These are phyloP conservation scores for Herpetospermum pedunculosum DNA, from an alignment of 306 rosid species.

Conservation along the genomic window DNA sequence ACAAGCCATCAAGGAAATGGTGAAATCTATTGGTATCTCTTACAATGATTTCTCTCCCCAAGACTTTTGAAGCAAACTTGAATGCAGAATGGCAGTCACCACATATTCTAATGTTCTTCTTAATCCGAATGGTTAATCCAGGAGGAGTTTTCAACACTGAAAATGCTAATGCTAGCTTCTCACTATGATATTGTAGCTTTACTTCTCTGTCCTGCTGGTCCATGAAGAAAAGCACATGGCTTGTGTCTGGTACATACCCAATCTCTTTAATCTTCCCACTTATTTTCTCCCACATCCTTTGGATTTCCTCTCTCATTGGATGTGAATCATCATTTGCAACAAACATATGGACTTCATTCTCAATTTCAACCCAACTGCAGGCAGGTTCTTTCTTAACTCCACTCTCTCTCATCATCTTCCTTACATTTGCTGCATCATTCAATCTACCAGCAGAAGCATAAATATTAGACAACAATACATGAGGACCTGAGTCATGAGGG, in stretches of 20 bases:
- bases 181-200: constrained; percentile 16
- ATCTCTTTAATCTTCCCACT: constrained; percentile 13
- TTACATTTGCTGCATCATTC: constrained; percentile 15
- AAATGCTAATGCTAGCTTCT: constrained; percentile 22
- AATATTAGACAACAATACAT: constrained; percentile 12
- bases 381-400: constrained; percentile 20
- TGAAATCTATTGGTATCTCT: constrained; percentile 21
- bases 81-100: constrained; percentile 22
- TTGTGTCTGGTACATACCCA: constrained; percentile 17
- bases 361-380: constrained; percentile 22
- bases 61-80: constrained; percentile 14
- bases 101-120: constrained; percentile 20
- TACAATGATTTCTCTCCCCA: constrained; percentile 13
- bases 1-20: constrained; percentile 8
- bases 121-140: constrained; percentile 12
- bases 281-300: constrained; percentile 15
- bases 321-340: constrained; percentile 15
- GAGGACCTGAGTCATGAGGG: constrained; percentile 20
- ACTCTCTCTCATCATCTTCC: constrained; percentile 20
- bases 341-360: constrained; percentile 14
- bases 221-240: constrained; percentile 18
- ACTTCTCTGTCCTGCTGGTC: constrained; percentile 16
- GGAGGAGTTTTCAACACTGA: constrained; percentile 11
- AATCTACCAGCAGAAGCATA: constrained; percentile 18
- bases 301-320: constrained; percentile 10